Percentiles rank a stretch among this genome's conserved stretches.
Conservation (phyloP, 2,329 filamentous ascomycete genomes). For the Cladosporium cucumerinum region DNA sequence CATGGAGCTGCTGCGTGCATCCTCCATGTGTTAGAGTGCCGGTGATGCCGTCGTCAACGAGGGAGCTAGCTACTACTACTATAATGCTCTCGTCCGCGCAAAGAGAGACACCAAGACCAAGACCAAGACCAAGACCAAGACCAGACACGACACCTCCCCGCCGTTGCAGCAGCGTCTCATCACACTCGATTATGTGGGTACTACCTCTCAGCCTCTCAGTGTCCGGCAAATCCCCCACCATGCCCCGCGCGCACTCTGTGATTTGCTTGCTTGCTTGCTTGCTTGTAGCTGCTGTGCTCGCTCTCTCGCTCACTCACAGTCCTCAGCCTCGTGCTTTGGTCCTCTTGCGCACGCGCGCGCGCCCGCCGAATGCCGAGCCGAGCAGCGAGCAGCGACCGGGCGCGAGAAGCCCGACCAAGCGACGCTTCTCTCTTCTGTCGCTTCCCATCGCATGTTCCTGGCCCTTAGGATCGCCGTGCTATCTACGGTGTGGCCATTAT, state of each 20-base stretch:
- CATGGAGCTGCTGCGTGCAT: neutral
- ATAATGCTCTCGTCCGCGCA: neutral
- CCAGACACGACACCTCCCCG: neutral
- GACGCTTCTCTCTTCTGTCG: neutral
- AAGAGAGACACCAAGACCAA: neutral
- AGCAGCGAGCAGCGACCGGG: slow-evolving; percentile 1
- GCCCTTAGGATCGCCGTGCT: slow-evolving; percentile 12
- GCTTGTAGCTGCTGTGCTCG: neutral
- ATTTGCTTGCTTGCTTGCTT: neutral
- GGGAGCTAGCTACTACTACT: neutral
- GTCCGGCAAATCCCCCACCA: slow-evolving; percentile 5
- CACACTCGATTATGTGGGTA: neutral
- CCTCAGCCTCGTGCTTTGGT: neutral
- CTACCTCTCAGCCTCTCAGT: neutral
- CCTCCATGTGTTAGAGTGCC: neutral
- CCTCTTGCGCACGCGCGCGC: too few relatives aligned
- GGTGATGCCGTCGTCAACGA: neutral
- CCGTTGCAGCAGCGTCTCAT: neutral
- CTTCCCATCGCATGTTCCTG: neutral
- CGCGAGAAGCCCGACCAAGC: slow-evolving; percentile 4
- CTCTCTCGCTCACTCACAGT: neutral
- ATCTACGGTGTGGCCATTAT: neutral
- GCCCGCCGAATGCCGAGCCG: slow-evolving; percentile 1
- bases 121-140: neutral
- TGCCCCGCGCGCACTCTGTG: slow-evolving; percentile 4